Evolutionary conservation across 2,329 filamentous ascomycete species (phyloP).

Genomic region (Malbranchea zuffiana): DNA sequence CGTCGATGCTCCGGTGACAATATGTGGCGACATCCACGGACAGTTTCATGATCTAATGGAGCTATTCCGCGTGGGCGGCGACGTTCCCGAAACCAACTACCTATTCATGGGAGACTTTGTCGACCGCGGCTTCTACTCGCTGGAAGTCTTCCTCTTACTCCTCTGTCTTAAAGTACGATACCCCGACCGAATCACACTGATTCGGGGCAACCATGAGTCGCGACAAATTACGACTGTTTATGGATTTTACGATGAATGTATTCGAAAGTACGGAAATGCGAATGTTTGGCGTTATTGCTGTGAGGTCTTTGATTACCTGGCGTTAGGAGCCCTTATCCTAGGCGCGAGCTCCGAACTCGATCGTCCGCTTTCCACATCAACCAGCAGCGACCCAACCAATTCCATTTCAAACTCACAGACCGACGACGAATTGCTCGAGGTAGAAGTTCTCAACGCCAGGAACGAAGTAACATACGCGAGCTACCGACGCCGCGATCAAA

Average conservation of each 20-base stretch:
- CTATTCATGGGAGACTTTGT: slow-evolving; percentile 97
- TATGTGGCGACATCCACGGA: slow-evolving; percentile 96
- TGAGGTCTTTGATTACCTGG: slow-evolving; percentile 99
- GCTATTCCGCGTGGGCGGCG: slow-evolving; percentile 96
- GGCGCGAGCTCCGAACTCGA: slow-evolving; percentile 59
- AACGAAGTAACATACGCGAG: slow-evolving; percentile 60
- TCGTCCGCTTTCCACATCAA: slow-evolving; percentile 46
- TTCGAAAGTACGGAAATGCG: slow-evolving; percentile 93
- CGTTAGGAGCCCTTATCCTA: slow-evolving; percentile 96
- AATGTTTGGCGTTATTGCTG: slow-evolving; percentile 99
- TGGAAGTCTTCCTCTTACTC: slow-evolving; percentile 95
- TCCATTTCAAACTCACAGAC: slow-evolving; percentile 6
- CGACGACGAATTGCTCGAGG: slow-evolving; percentile 67
- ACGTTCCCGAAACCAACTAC: slow-evolving; percentile 96
- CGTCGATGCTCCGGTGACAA: slow-evolving; percentile 90
- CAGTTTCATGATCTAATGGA: slow-evolving; percentile 99
- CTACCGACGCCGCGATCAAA: slow-evolving; percentile 25
- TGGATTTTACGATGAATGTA: slow-evolving; percentile 97
- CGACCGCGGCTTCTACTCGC: slow-evolving; percentile 94
- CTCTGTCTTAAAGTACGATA: slow-evolving; percentile 96
- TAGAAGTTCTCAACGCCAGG: slow-evolving; percentile 80
- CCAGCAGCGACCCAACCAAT: slow-evolving; percentile 21
- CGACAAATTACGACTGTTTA: slow-evolving; percentile 97
- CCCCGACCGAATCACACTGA: slow-evolving; percentile 86
- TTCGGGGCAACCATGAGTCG: slow-evolving; percentile 95